These are phyloP conservation scores for Epicoccum sorghinum DNA, from an alignment of 2,329 filamentous ascomycete genomes.

Conservation along the genomic window DNA sequence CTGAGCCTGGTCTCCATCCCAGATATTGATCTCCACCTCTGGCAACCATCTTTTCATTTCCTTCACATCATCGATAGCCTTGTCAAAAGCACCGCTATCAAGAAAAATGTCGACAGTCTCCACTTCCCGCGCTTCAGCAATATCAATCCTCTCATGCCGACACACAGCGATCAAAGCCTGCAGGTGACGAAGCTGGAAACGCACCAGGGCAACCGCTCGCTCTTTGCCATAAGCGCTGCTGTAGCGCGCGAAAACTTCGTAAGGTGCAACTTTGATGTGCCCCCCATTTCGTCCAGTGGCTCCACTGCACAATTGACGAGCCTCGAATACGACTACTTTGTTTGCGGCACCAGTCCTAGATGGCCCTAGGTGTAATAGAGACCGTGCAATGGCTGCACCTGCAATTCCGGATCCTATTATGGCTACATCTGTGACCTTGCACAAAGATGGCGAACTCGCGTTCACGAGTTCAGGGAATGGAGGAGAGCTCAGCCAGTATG, in stretches of 20 bases:
- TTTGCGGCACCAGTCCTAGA: background rate
- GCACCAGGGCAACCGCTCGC: conserved; percentile 14
- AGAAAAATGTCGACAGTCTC: conserved; percentile 19
- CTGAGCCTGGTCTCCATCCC: background rate
- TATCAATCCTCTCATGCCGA: conserved; percentile 10
- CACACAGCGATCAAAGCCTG: conserved; percentile 10
- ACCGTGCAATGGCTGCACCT: conserved; percentile 50
- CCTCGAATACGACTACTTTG: conserved; percentile 51
- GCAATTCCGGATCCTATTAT: conserved; percentile 64
- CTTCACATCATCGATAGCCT: conserved; percentile 1
- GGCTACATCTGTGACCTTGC: conserved; percentile 54
- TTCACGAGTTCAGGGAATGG: background rate
- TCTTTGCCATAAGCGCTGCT: conserved; percentile 16
- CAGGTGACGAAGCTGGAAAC: conserved; percentile 15
- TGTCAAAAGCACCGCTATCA: conserved; percentile 6
- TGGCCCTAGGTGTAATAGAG: conserved; percentile 29
- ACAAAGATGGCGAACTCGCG: conserved; percentile 18
- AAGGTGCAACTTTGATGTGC: conserved; percentile 17
- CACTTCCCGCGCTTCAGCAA: conserved; percentile 16
- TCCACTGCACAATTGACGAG: conserved; percentile 32
- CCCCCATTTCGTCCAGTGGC: conserved; percentile 44
- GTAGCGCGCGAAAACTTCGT: conserved; percentile 17
- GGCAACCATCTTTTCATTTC: conserved; percentile 6
- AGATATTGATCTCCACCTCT: conserved; percentile 7
- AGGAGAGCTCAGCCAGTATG: background rate